A percentile compares a stretch with the other conserved stretches of the same genome.
These are phyloP conservation scores for Colletotrichum sansevieriae DNA, from an alignment of 2,329 filamentous ascomycete species.

Conservation along the genomic window DNA sequence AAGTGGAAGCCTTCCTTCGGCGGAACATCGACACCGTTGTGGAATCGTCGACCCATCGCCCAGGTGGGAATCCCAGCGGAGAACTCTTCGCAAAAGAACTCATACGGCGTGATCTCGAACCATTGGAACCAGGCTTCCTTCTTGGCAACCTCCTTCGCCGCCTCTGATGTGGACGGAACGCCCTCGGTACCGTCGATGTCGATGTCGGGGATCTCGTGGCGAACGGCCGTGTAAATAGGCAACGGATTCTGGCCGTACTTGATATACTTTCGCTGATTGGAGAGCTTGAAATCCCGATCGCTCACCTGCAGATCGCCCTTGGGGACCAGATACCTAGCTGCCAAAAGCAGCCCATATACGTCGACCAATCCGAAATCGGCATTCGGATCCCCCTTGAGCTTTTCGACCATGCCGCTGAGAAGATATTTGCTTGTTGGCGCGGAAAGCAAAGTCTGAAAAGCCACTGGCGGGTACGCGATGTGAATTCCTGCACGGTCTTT, in stretches of 20 bases:
- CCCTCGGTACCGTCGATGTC: slow-evolving; percentile 57
- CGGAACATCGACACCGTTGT: slow-evolving; percentile 75
- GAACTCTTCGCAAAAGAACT: slow-evolving; percentile 95
- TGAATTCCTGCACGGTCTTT: slow-evolving; percentile 88
- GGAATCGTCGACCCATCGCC: slow-evolving; percentile 88
- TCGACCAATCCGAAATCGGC: slow-evolving; percentile 93
- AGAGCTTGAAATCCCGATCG: slow-evolving; percentile 87
- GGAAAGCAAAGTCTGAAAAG: slow-evolving; percentile 83
- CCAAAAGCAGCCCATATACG: slow-evolving; percentile 88
- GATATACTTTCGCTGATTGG: slow-evolving; percentile 83
- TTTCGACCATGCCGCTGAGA: slow-evolving; percentile 89
- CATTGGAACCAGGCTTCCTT: slow-evolving; percentile 95
- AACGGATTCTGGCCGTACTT: slow-evolving; percentile 85
- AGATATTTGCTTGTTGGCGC: slow-evolving; percentile 95
- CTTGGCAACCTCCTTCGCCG: slow-evolving; percentile 65
- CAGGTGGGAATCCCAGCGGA: slow-evolving; percentile 93
- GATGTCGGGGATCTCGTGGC: slow-evolving; percentile 89
- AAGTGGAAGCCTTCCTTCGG: slow-evolving; percentile 76
- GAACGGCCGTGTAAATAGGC: slow-evolving; percentile 94
- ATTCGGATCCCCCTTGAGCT: slow-evolving; percentile 83
- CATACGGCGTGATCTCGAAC: slow-evolving; percentile 96
- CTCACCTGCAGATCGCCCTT: slow-evolving; percentile 84
- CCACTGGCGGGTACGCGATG: slow-evolving; percentile 91
- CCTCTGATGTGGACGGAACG: slow-evolving; percentile 55
- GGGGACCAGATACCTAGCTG: slow-evolving; percentile 86